Evolutionary conservation across 139 green algal species (phyloP).

Genomic region (Yamagishiella unicocca): DNA sequence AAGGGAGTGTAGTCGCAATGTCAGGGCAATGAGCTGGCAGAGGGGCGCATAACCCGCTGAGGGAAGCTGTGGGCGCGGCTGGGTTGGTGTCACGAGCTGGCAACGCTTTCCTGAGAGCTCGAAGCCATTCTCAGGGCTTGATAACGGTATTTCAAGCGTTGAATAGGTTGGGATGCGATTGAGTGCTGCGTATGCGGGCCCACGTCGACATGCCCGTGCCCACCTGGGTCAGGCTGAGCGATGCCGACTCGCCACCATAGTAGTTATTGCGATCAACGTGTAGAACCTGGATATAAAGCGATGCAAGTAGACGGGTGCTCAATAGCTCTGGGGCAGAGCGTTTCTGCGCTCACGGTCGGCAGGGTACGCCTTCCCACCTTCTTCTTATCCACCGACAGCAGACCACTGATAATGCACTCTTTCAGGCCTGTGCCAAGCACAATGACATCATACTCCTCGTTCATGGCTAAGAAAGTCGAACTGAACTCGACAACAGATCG

Average conservation of each 20-base stretch:
- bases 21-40: too few relatives aligned
- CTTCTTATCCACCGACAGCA: slow-evolving; percentile 93
- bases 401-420: slow-evolving; percentile 97
- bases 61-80: too few relatives aligned
- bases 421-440: slow-evolving; percentile 99
- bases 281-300: slow-evolving; percentile 80
- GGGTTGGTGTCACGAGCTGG: too few relatives aligned
- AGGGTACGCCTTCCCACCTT: slow-evolving; percentile 81
- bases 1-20: too few relatives aligned
- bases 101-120: too few relatives aligned
- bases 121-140: too few relatives aligned
- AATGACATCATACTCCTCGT: slow-evolving; percentile 97
- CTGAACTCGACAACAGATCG: neutral
- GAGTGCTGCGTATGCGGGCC: too few relatives aligned
- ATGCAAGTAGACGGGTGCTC: neutral
- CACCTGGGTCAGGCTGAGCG: slow-evolving; percentile 95
- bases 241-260: slow-evolving; percentile 97
- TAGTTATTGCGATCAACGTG: slow-evolving; percentile 99
- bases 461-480: slow-evolving; percentile 72
- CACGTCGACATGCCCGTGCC: neutral
- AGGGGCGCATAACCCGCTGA: too few relatives aligned
- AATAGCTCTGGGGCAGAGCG: neutral
- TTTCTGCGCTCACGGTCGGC: too few relatives aligned
- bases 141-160: too few relatives aligned
- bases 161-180: too few relatives aligned